Percentiles rank a stretch among this genome's conserved stretches.
phyloP scores from a whole-genome alignment of 305 asterid genomes.

The Ruellia speciosa region DNA sequence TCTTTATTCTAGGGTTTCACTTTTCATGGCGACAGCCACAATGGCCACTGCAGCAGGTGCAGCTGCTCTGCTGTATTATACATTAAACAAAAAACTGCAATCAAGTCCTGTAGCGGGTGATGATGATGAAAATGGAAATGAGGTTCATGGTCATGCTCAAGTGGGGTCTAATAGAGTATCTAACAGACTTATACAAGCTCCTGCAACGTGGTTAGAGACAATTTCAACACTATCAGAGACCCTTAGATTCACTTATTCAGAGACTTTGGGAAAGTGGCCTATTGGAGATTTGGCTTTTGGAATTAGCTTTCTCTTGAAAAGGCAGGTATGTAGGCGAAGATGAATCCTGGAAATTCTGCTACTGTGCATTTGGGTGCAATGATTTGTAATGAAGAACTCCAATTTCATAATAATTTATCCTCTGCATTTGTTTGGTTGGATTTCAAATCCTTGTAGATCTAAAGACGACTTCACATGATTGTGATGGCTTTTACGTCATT shows the following conservation, averaged over 20 bases:
- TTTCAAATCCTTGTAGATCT: neutral
- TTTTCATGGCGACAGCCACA: constrained; percentile 91
- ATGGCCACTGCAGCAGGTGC: constrained; percentile 99
- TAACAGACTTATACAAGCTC: constrained; percentile 86
- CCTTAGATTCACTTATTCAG: constrained; percentile 87
- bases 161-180: constrained; percentile 66
- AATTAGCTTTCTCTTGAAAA: constrained; percentile 76
- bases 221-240: constrained; percentile 90
- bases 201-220: constrained; percentile 94
- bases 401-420: too few relatives aligned
- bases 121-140: constrained; percentile 52
- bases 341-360: constrained; percentile 1
- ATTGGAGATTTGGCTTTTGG: constrained; percentile 97
- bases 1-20: constrained; percentile 34
- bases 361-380: neutral
- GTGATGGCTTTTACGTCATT: neutral
- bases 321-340: constrained; percentile 55
- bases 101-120: constrained; percentile 33
- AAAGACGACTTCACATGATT: neutral
- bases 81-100: constrained; percentile 63
- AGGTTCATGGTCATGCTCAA: constrained; percentile 36
- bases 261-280: constrained; percentile 98
- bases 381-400: neutral
- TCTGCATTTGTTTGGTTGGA: neutral
- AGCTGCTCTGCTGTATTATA: constrained; percentile 87